These are phyloP conservation scores for Casuarina cunninghamiana DNA, from an alignment of 306 rosid genomes.

Conservation along the genomic window DNA sequence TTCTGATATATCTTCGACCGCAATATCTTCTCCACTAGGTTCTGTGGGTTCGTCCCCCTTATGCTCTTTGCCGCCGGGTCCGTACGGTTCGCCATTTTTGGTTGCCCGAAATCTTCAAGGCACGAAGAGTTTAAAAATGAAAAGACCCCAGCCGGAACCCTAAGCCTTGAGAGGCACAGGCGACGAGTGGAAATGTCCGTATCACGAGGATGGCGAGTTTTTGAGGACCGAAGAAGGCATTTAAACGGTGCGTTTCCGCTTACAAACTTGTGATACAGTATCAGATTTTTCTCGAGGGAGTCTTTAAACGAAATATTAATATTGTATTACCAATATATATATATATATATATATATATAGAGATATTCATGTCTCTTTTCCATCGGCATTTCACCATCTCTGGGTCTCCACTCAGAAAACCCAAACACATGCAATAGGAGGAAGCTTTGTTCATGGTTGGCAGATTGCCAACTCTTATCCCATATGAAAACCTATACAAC, in stretches of 20 bases:
- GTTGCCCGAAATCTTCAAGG: background rate
- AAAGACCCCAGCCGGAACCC: background rate
- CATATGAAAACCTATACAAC: background rate
- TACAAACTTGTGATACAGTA: too few species aligned
- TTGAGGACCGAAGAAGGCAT: too few species aligned
- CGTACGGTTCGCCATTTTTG: conserved; percentile 88
- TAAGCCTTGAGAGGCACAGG: background rate
- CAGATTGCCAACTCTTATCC: background rate
- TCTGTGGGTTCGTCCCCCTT: conserved; percentile 94
- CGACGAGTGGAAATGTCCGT: too few species aligned
- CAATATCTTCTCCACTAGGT: conserved; percentile 88
- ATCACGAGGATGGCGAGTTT: background rate
- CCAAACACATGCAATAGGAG: too few species aligned
- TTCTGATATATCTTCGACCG: conserved; percentile 94
- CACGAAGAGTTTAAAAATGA: background rate
- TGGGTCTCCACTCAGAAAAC: too few species aligned
- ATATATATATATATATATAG: too few species aligned
- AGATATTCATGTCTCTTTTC: too few species aligned
- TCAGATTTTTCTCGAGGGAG: too few species aligned
- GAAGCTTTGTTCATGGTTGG: background rate
- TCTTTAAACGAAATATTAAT: too few species aligned
- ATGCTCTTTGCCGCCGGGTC: conserved; percentile 95
- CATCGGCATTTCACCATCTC: too few species aligned
- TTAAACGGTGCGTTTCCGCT: too few species aligned
- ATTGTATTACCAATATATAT: too few species aligned